Evolutionary conservation across 768 basidiomycete genomes (phyloP), one percentile per base, ranked within the genome.

Genomic region (Naganishia onofrii): DNA sequence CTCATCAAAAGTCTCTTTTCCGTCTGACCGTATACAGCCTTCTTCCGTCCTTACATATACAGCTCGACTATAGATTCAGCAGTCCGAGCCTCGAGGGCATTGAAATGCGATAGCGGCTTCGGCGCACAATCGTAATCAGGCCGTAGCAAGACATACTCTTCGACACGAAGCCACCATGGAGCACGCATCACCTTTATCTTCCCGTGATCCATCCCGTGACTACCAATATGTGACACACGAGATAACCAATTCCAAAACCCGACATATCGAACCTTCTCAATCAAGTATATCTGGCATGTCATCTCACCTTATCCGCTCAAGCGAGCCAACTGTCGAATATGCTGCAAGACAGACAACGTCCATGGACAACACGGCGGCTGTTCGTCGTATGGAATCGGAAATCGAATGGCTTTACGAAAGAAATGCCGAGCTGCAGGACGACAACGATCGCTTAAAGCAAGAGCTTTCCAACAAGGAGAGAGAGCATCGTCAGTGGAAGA

Each of bases 321-420:
- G 60, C 10, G 60, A 63, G 19, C 60, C 36, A 7, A 63, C 54
- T 2, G 26, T 42, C n/a, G 60, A 44, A 29, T 53, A 53, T 29
- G 32, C 26, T 29, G 36, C 36, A 23, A 42, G 38, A 42, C 21
- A 1, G 34, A 34, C 34, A 2, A 17, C 34, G 15, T n/a, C 23
- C 38, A 10, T 46, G 29, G 36, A 28, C 23, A 34, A 32, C 23
- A 29, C 38, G 28, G 17, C n/a, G 13, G 60, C 12, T 31, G 28
- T 63, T 52, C 57, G 58, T 13, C 57, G 57, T 15, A 28, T 58
- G 46, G 57, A 69, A 19, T 58, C 68, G 28, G 57, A 69, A 23
- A 48, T 51, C 26, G 68, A 69, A 31, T 69, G 68, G 68, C 57
- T 69, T 2, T 69, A 60, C 46, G 57, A 69, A 13, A 57, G 68